Base-by-base conservation (phyloP, 108 stramenopile species). In the Parietichytrium sp. region DNA sequence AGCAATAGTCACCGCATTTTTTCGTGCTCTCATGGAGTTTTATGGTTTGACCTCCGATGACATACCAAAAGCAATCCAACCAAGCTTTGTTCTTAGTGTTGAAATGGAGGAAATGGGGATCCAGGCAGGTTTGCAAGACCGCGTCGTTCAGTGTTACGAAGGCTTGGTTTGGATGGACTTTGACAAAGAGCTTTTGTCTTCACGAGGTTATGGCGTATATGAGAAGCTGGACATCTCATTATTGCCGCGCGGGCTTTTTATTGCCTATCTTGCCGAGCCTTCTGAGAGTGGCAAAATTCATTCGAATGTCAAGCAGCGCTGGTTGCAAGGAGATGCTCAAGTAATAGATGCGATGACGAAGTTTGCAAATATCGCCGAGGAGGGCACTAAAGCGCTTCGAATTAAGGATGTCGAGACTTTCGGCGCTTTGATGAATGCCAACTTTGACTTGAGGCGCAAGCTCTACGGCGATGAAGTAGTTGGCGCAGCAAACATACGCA, bases 131-230 rank as follows among this genome's bases (percentile, higher is more conserved):
- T 61, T 86, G 1, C 86, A 86, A 55, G 86, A 86, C 78, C 52
- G 86, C 30, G 86, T 86, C 29, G 81, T 84, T 23, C 86, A 86
- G 83, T 53, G 53, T n/a, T 86, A 78, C 33, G 86, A 55, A 18
- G 86, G 86, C n/a, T 6, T 86, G 4, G 86, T 86, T 4, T 30
- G 26, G 48, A 86, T 86, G 86, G 83, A 86, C 42, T 86, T 86
- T 30, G 29, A 31, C 49, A 18, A 38, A 48, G 55, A 49, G 4
- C 53, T 10, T 38, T 33, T 80, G 47, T 61, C 80, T 25, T 13
- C 47, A 29, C 2, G 31, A 4, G 79, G 79, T 12, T 42, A 79
- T 20, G 78, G 86, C 27, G 15, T 55, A 23, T 86, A 83, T 77
- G 54, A 50, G 47, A 18, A 15, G 27, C 47, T 84, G 3, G n/a